A percentile compares a stretch with the other conserved stretches of the same genome.
Evolutionary conservation across 306 rosid species (phyloP).

Genomic region (Rosa lucieae): DNA sequence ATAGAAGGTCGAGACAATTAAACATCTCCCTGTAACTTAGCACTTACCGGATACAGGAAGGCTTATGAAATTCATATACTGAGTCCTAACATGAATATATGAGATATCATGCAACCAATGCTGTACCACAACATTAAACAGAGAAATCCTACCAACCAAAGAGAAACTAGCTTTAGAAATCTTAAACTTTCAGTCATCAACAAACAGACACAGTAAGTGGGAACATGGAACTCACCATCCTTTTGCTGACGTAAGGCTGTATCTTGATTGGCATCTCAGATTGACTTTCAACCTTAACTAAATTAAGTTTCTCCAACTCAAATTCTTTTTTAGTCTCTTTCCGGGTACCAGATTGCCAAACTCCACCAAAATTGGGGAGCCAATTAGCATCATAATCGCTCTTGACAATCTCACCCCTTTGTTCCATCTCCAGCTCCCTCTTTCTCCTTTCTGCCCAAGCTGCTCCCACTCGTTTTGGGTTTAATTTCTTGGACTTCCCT

Average conservation of each 20-base stretch:
- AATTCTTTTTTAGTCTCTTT: constrained; percentile 88
- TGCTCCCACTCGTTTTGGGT: constrained; percentile 88
- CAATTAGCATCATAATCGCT: constrained; percentile 60
- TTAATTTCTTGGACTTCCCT: constrained; percentile 63
- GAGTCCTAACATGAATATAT: background rate
- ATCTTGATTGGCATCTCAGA: constrained; percentile 52
- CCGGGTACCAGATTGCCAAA: constrained; percentile 97
- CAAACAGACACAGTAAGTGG: background rate
- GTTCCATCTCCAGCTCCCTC: constrained; percentile 87
- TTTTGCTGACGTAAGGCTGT: constrained; percentile 85
- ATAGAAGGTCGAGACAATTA: background rate
- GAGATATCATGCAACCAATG: background rate
- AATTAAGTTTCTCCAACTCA: constrained; percentile 66
- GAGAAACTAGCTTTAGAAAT: background rate
- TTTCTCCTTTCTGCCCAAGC: constrained; percentile 97
- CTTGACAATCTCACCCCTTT: constrained; percentile 71
- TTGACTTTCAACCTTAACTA: constrained; percentile 48
- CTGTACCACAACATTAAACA: background rate
- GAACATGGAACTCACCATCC: constrained; percentile 64
- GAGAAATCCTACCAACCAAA: background rate
- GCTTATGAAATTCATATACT: background rate
- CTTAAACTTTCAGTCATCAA: background rate
- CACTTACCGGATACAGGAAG: background rate
- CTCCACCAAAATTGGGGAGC: constrained; percentile 97
- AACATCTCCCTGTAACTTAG: background rate